A percentile compares a stretch with the other conserved stretches of the same genome.
phyloP scores from a whole-genome alignment of 345 rosid genomes.

The rapeseed (Brassica napus) region Da-Ae NC_063444.1:3783501-3784000 shows the following conservation, averaged over 20 bases:
- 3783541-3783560: slow-evolving; percentile 52
- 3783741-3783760: slow-evolving; percentile 58
- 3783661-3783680: slow-evolving; percentile 39
- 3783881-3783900: slow-evolving; percentile 25
- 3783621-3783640: slow-evolving; percentile 56
- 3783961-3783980: slow-evolving; percentile 33
- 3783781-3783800: no score
- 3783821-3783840: background rate
- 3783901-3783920: slow-evolving; percentile 19
- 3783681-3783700: slow-evolving; percentile 51
- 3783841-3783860: slow-evolving; percentile 8
- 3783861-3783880: background rate
- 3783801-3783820: slow-evolving; percentile 1
- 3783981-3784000: background rate
- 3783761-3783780: slow-evolving; percentile 51
- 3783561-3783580: slow-evolving; percentile 52
- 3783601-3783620: slow-evolving; percentile 43
- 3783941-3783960: slow-evolving; percentile 11
- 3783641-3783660: slow-evolving; percentile 53
- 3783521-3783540: slow-evolving; percentile 45
- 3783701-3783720: slow-evolving; percentile 54
- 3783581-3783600: slow-evolving; percentile 32
- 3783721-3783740: slow-evolving; percentile 56
- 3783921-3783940: background rate
- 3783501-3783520: slow-evolving; percentile 58